These are phyloP conservation scores for Arabidopsis hybrid DNA, from an alignment of 441 rosid genomes.

Conservation along the genomic window DNA sequence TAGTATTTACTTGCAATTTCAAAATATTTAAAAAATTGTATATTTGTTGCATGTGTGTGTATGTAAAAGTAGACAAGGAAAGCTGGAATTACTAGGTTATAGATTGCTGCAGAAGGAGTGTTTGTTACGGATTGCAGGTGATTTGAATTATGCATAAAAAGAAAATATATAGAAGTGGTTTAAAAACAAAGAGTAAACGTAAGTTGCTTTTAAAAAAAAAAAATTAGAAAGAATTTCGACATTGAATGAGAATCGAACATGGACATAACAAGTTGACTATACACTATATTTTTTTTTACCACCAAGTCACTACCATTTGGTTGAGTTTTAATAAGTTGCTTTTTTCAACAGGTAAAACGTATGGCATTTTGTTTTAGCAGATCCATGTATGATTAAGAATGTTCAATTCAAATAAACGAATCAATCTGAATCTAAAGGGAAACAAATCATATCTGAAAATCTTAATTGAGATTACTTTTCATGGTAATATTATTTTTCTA, in stretches of 20 bases:
- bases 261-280: too few relatives aligned
- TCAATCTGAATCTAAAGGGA: neutral
- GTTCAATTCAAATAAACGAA: neutral
- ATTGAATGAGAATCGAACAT: too few relatives aligned
- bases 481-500: neutral
- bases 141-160: neutral
- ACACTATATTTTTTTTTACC: too few relatives aligned
- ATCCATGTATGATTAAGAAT: neutral
- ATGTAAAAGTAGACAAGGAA: slow-evolving; percentile 22
- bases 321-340: neutral
- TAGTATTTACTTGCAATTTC: neutral
- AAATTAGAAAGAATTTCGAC: too few relatives aligned
- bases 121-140: slow-evolving; percentile 35
- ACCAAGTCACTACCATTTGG: too few relatives aligned
- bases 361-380: neutral
- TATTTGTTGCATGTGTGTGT: slow-evolving; percentile 25
- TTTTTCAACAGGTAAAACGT: neutral
- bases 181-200: neutral
- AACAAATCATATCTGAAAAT: neutral
- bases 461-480: neutral
- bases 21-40: neutral
- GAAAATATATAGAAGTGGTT: neutral
- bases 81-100: slow-evolving; percentile 29
- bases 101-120: slow-evolving; percentile 23
- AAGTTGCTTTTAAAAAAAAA: neutral